phyloP scores from a whole-genome alignment of 352 stramenopile species.

The Pythium guiyangense region DNA sequence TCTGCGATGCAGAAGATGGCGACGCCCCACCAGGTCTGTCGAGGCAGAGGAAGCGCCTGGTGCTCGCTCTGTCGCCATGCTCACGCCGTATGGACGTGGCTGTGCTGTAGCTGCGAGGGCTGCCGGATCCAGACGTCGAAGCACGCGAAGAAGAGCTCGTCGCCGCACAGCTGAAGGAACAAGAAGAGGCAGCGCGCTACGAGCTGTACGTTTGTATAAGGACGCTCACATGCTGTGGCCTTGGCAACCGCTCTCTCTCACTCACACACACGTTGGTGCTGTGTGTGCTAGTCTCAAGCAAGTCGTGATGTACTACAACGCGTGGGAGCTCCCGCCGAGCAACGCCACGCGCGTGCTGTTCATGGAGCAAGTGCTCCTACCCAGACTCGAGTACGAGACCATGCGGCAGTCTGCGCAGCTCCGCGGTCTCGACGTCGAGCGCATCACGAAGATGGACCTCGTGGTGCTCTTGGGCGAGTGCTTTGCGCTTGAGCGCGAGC shows the following conservation, averaged over 20 bases:
- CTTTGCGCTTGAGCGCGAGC: slow-evolving; percentile 76
- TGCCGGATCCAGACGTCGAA: slow-evolving; percentile 44
- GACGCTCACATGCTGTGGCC: too few relatives aligned
- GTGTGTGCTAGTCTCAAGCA: slow-evolving; percentile 42
- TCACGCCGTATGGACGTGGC: not conserved
- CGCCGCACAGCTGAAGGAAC: slow-evolving; percentile 38
- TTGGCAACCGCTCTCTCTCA: not conserved
- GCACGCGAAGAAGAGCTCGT: slow-evolving; percentile 38
- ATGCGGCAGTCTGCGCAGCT: slow-evolving; percentile 59
- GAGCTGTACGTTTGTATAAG: slow-evolving; percentile 32
- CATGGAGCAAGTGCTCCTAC: slow-evolving; percentile 84
- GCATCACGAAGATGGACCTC: slow-evolving; percentile 87
- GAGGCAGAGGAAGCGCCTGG: not conserved
- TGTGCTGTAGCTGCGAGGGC: slow-evolving; percentile 25
- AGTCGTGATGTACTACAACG: slow-evolving; percentile 80
- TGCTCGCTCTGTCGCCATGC: not conserved
- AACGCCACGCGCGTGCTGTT: slow-evolving; percentile 68
- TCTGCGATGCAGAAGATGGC: slow-evolving; percentile 54
- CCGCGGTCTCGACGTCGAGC: slow-evolving; percentile 71
- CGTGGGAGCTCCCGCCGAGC: slow-evolving; percentile 85
- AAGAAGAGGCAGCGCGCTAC: slow-evolving; percentile 49
- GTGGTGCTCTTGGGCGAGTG: slow-evolving; percentile 75
- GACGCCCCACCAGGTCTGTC: slow-evolving; percentile 26
- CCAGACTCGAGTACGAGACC: slow-evolving; percentile 64
- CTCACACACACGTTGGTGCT: not conserved